Base-by-base conservation (phyloP, 73 alveolate genomes). In the Paramecium caudatum region DNA sequence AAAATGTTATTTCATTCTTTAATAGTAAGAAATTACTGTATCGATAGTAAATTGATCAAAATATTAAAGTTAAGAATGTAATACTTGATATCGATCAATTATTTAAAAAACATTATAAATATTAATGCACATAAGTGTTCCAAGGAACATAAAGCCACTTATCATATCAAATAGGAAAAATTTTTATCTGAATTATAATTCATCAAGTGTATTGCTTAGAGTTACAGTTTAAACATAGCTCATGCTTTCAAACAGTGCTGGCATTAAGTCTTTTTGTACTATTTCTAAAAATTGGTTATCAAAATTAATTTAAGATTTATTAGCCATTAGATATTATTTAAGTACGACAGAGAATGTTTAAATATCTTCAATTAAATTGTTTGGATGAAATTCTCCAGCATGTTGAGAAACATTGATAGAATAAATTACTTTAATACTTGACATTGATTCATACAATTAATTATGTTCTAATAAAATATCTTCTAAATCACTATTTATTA, bases 131-230 rank as follows among this genome's bases (percentile, higher is more conserved):
- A 55, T 55, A 3, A 55, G 30, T 4, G 80, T 55, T 10, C 80
- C 80, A 27, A 55, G 30, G 30, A 55, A 55, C 41, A 55, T 55
- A 55, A 55, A 55, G 7, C 80, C 80, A 55, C 32, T 19, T 23
- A 55, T 55, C 80, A 55, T 55, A 55, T 55, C 80, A 55, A 23
- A 37, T 23, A 55, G 30, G 16, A 55, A 55, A 55, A 55, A 55
- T 23, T 27, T 2, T 0, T 37, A 55, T 55, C 80, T 55, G 30
- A 55, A 55, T 27, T 55, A 37, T 9, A 55, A 55, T 55, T 55
- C 80, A 10, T 3, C 8, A 1, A 27, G 30, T 1, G 30, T 55
- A 27, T 55, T 10, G 30, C 30, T 23, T 12, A 55, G 80, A 5
- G 30, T 3, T 1, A 27, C 46, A 23, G 30, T 10, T 23, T 55